Evolutionary conservation across 768 basidiomycete genomes (phyloP), one percentile per base, ranked within the genome.

Genomic region (Mycena polygramma): DNA sequence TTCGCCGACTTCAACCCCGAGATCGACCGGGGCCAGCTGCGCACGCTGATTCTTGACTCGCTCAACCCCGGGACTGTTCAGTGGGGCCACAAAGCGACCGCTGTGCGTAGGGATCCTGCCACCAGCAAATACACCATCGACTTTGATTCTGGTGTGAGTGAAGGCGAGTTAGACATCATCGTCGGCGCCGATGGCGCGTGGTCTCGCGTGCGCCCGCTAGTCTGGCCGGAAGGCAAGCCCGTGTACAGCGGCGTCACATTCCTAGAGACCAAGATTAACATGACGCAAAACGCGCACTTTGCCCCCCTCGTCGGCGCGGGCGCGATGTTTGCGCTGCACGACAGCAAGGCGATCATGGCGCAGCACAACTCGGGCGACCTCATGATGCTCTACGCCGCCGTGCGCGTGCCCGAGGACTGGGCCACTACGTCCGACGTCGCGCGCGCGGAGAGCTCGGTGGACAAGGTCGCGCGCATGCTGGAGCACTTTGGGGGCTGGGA

Each of bases 281-380:
- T 73, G 35, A 45, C 66, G 52, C 54, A 77, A 54, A 24, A 43
- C 53, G 71, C 79, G 41, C 41, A 68, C 2, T 53, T 74, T 22
- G 61, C 46, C 45, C 57, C 58, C 41, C 67, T 75, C 57, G 74
- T 79, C 41, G 77, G 77, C 5, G 66, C 48, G 7, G 81, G 81
- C 17, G 66, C 55, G 37, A 70, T 77, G 57, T 73, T 77, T 60
- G 74, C 75, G 20, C 43, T 80, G 37, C 69, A 65, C 22, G 76
- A 79, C 45, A 65, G 66, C 36, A 76, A 77, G 65, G 77, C 30
- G 5, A 58, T 84, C 60, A 64, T 80, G 26, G 69, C 77, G 9
- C 83, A 83, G 68, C 78, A 76, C 63, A 83, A 82, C 71, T 71
- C 75, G 20, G 73, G 76, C 62, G 78, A 26, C 22, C 4, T 75